Evolutionary conservation across 225 moss, liverwort and hornwort genomes (phyloP).

Genomic region (Marchantia paleacea): DNA sequence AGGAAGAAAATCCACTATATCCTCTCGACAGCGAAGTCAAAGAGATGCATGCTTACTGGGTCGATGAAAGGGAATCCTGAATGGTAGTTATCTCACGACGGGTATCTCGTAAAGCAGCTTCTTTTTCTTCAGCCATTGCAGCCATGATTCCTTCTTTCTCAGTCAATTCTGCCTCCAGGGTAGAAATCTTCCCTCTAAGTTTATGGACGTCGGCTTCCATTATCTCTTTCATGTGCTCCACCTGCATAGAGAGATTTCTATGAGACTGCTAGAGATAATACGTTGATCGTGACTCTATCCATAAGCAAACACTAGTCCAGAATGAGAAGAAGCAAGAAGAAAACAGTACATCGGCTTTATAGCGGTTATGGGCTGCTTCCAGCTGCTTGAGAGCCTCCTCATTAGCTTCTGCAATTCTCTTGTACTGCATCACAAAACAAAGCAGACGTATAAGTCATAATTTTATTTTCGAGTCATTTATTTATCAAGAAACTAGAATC

Average conservation of each 20-base stretch:
- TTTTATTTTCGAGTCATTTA: too few species aligned
- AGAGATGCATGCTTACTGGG: conserved; percentile 45
- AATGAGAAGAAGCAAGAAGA: not conserved
- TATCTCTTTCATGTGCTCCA: conserved; percentile 77
- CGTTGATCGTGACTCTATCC: not conserved
- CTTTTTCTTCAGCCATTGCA: conserved; percentile 58
- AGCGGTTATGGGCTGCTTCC: conserved; percentile 75
- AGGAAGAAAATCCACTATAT: not conserved
- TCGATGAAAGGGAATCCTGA: conserved; percentile 48
- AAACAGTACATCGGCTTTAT: conserved; percentile 68
- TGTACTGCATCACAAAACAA: conserved; percentile 56
- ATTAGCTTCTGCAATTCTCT: conserved; percentile 82
- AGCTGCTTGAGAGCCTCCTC: conserved; percentile 97
- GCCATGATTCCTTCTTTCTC: conserved; percentile 60
- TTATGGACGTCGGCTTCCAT: conserved; percentile 67
- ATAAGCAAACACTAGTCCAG: not conserved
- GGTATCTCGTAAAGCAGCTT: conserved; percentile 49
- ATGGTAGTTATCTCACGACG: conserved; percentile 56
- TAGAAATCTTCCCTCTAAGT: conserved; percentile 49
- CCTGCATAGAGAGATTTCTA: conserved; percentile 36
- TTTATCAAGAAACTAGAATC: too few species aligned
- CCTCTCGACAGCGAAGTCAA: not conserved
- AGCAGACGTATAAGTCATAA: not conserved
- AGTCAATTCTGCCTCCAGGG: conserved; percentile 57
- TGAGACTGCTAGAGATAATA: not conserved